Base-by-base conservation (phyloP, 2,329 filamentous ascomycete genomes). In the Colletotrichum lindemuthianum region DNA sequence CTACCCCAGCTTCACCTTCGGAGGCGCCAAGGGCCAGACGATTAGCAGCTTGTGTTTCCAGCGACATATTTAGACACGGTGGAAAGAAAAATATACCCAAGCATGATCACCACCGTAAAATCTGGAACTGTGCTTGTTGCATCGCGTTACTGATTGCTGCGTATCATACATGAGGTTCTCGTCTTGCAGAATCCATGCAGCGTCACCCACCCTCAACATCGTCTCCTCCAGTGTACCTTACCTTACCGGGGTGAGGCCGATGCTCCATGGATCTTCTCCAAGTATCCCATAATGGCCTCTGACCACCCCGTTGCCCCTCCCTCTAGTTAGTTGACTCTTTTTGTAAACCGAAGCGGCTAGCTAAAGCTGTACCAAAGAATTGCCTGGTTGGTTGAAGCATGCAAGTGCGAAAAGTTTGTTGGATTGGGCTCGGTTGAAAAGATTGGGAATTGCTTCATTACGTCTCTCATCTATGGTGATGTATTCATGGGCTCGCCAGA, bases 1-100 rank as follows among this genome's bases (percentile, higher is more conserved):
- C 72, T 98, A 98, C 77, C 91, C 88, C 24, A 91, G 88, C 56
- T 98, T 97, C 77, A 90, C 88, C 60, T 99, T 97, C 80, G 95
- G 93, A 0, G 95, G 95, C 6, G 87, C 88, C 75, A 92, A 93
- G 74, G 95, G 95, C 2, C 92, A 96, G 81, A 93, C 92, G 2
- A 93, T 98, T 44, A 95, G 90, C 72, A 97, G 91, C 63, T 76
- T 97, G 58, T 95, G 92, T 74, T 97, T 97, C 75, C 84, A 82
- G 68, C 90, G 70, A 67, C 61, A 59, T 44, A 43, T 45, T 13
- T 61, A 57, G 47, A 39, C 16, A n/a, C 32, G 61, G 60, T 52
- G 13, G 37, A 44, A 24, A 57, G 12, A 39, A 36, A 53, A 15
- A 39, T 39, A 63, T 63, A 63, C 59, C 52, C 51, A 36, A 34